A percentile compares a stretch with the other conserved stretches of the same genome.
These are phyloP conservation scores for Aspergillus udagawae DNA, from an alignment of 2,329 filamentous ascomycete species.

Conservation along the genomic window DNA sequence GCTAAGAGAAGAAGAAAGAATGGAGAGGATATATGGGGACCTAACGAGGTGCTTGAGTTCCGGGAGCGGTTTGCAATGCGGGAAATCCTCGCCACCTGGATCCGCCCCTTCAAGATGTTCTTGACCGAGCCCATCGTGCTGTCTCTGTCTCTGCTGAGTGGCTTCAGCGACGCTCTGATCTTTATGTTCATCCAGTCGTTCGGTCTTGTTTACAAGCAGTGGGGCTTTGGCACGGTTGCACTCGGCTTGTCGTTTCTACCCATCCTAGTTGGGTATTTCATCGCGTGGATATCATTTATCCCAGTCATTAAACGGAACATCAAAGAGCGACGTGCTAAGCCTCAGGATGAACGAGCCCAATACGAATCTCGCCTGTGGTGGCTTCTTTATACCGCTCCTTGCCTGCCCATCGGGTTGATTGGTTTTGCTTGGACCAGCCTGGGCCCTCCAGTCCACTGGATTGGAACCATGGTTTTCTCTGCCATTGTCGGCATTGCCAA, in stretches of 20 bases:
- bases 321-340: conserved; percentile 43
- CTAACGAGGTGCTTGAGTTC: conserved; percentile 64
- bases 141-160: conserved; percentile 57
- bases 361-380: conserved; percentile 62
- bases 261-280: conserved; percentile 55
- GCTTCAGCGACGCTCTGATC: conserved; percentile 62
- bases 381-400: conserved; percentile 57
- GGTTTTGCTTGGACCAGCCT: conserved; percentile 60
- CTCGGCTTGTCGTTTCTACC: conserved; percentile 54
- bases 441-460: conserved; percentile 58
- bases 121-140: conserved; percentile 62
- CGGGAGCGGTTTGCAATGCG: conserved; percentile 54
- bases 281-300: conserved; percentile 57
- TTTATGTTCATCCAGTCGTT: conserved; percentile 66
- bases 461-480: conserved; percentile 58
- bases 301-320: conserved; percentile 51
- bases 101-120: conserved; percentile 62
- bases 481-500: conserved; percentile 62
- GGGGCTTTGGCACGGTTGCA: conserved; percentile 50
- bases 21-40: conserved; percentile 65
- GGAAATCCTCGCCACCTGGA: conserved; percentile 57
- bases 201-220: conserved; percentile 56
- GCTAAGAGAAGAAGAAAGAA: conserved; percentile 68
- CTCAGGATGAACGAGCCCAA: conserved; percentile 54
- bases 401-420: conserved; percentile 58